Conservation (phyloP, 1,284 basidiomycete species). For the Puccinia polysora region DNA sequence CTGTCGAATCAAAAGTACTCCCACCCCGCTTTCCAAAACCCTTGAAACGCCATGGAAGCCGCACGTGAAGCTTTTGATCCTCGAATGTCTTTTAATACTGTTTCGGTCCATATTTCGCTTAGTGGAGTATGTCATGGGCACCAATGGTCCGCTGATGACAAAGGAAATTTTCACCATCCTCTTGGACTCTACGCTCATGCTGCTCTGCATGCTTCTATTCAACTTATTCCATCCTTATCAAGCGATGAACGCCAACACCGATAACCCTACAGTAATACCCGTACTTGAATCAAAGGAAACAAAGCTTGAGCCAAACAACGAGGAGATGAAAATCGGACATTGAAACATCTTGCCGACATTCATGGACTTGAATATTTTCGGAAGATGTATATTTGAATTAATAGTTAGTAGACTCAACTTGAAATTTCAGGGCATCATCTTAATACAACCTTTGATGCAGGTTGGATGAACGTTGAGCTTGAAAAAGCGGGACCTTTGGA, state of each 20-base stretch:
- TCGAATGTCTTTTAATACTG: neutral
- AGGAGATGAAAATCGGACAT: no score
- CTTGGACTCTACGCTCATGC: neutral
- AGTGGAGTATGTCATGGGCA: neutral
- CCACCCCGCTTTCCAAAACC: neutral
- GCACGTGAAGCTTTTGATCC: neutral
- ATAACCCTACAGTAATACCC: neutral
- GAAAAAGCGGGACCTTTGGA: no score
- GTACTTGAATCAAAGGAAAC: neutral
- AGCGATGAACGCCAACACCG: neutral
- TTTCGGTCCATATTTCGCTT: neutral
- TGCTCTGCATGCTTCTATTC: slow-evolving; percentile 10
- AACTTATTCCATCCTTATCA: slow-evolving; percentile 1
- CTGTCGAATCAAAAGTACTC: neutral
- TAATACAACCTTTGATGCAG: no score
- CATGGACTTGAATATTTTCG: no score
- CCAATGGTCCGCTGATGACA: neutral
- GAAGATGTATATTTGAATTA: no score
- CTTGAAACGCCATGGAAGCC: neutral
- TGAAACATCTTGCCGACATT: no score
- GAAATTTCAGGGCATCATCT: no score
- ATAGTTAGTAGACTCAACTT: no score
- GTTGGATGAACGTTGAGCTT: no score
- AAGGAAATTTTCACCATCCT: slow-evolving; percentile 8
- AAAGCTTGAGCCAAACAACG: neutral